These are phyloP conservation scores for Coniochaeta sp. DNA, from an alignment of 2,329 filamentous ascomycete species.

Conservation along the genomic window DNA sequence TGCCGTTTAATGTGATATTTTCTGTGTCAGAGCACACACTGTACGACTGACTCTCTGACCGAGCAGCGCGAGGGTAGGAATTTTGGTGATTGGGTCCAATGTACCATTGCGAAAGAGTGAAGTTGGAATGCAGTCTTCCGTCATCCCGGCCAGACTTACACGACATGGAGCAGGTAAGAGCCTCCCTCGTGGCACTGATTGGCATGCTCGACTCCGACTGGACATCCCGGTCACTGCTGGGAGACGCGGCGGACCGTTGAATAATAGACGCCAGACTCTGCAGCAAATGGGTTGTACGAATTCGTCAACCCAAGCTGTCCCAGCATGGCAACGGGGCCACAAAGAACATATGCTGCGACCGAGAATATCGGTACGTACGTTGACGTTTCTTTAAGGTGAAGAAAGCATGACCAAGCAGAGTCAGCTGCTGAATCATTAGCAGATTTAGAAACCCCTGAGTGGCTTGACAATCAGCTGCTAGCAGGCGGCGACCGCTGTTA, in stretches of 20 bases:
- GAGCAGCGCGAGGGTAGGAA: background rate
- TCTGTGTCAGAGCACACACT: too few species aligned
- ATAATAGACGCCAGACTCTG: background rate
- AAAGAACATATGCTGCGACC: background rate
- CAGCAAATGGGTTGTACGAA: background rate
- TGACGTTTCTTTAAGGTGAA: background rate
- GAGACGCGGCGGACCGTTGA: background rate
- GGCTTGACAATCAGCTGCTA: background rate
- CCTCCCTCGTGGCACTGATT: background rate
- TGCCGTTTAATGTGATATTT: too few species aligned
- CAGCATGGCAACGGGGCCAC: background rate
- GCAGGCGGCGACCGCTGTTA: background rate
- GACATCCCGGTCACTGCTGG: slow-evolving; percentile 5
- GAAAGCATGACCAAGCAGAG: background rate
- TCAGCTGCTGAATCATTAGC: slow-evolving; percentile 1
- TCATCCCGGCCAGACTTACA: background rate
- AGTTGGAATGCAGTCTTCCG: background rate
- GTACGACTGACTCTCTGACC: too few species aligned
- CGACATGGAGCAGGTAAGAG: slow-evolving; percentile 2
- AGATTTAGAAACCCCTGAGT: background rate
- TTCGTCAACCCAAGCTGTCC: background rate
- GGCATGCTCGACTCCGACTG: slow-evolving; percentile 6
- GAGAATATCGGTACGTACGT: background rate
- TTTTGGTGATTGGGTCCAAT: too few species aligned
- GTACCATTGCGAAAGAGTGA: background rate